These are phyloP conservation scores for Ambrosiella xylebori DNA, from an alignment of 2,329 filamentous ascomycete species.

Conservation along the genomic window DNA sequence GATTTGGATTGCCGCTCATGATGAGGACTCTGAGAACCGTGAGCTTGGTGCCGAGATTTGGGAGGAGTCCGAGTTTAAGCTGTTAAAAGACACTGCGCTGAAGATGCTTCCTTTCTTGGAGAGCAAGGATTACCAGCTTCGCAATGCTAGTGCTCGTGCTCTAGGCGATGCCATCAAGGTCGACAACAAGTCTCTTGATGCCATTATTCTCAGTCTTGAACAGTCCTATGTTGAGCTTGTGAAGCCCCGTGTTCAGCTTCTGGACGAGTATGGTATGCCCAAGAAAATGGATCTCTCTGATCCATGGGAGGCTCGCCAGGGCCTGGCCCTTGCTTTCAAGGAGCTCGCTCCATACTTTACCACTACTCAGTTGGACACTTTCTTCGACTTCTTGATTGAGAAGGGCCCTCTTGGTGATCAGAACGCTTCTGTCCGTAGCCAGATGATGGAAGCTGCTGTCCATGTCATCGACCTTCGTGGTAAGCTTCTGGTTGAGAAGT, in stretches of 20 bases:
- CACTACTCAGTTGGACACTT: conserved; percentile 50
- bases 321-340: conserved; percentile 73
- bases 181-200: conserved; percentile 41
- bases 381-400: conserved; percentile 74
- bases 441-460: conserved; percentile 85
- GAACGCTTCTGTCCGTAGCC: conserved; percentile 56
- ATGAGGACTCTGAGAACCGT: conserved; percentile 73
- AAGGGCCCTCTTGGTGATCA: conserved; percentile 74
- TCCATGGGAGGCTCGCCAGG: conserved; percentile 80
- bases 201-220: conserved; percentile 48
- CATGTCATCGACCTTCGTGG: conserved; percentile 67
- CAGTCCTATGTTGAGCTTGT: conserved; percentile 59
- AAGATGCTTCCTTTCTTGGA: conserved; percentile 64
- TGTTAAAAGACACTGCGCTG: conserved; percentile 46
- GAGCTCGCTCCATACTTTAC: conserved; percentile 59
- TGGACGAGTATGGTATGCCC: conserved; percentile 89
- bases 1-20: conserved; percentile 85
- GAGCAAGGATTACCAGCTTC: conserved; percentile 62
- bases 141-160: conserved; percentile 66
- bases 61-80: conserved; percentile 74
- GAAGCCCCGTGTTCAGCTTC: conserved; percentile 65
- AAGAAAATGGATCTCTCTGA: conserved; percentile 75
- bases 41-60: conserved; percentile 77
- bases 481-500: conserved; percentile 61
- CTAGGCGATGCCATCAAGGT: conserved; percentile 55